Percentiles rank a stretch among this genome's conserved stretches.
These are phyloP conservation scores for Agrocybe pediades DNA, from an alignment of 768 basidiomycete genomes.

Conservation along the genomic window DNA sequence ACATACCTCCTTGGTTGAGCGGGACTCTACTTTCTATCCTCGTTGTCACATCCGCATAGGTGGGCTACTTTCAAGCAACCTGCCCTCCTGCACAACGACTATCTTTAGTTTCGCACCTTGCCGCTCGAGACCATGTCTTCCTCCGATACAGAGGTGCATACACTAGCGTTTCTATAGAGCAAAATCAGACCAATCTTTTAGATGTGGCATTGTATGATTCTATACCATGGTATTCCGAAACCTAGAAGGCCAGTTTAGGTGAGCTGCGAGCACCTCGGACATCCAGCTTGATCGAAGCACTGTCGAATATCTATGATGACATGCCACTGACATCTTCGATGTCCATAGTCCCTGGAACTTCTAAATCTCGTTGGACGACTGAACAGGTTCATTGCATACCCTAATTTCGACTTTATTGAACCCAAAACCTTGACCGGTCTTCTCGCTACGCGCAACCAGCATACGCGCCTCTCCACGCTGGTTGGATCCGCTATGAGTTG, in stretches of 20 bases:
- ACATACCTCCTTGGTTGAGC: no score
- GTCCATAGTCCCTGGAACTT: not conserved
- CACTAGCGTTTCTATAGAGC: no score
- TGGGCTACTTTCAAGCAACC: no score
- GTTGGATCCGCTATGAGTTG: not conserved
- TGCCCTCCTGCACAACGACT: no score
- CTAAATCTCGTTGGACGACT: not conserved
- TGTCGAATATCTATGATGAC: no score
- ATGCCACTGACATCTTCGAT: not conserved
- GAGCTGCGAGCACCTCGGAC: not conserved
- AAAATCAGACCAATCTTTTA: not conserved
- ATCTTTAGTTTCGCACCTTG: no score
- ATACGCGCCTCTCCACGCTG: not conserved
- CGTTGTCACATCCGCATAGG: no score
- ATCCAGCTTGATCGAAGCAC: not conserved
- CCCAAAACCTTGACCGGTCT: not conserved
- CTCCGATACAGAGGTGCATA: no score
- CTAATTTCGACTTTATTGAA: not conserved
- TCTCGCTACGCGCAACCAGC: not conserved
- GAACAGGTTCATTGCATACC: not conserved
- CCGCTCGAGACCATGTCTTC: no score
- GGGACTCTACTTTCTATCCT: no score
- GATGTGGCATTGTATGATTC: slow-evolving; percentile 2
- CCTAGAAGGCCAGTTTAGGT: not conserved
- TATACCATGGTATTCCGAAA: not conserved